Conservation (phyloP, 805 yeast species). For the Naumovozyma baii region DNA sequence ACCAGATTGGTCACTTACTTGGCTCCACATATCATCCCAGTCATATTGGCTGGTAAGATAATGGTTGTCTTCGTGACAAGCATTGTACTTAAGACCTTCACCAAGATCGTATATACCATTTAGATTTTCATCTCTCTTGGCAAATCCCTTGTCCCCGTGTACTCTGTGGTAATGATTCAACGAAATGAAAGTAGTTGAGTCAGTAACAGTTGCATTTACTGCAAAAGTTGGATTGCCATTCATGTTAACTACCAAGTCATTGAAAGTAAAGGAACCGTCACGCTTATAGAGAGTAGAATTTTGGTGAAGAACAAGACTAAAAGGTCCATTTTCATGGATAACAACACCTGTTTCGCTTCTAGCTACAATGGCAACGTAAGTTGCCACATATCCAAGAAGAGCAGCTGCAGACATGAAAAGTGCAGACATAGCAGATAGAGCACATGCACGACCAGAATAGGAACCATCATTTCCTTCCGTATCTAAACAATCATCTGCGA, state of each 20-base stretch:
- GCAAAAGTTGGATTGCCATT: neutral
- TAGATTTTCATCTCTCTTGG: neutral
- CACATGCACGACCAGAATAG: neutral
- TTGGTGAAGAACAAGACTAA: no score
- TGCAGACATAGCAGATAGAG: neutral
- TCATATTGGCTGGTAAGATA: neutral
- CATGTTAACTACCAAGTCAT: no score
- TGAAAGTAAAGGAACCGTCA: no score
- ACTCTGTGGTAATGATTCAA: neutral
- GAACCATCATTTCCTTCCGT: neutral
- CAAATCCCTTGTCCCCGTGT: neutral
- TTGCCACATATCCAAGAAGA: neutral
- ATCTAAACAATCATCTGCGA: conserved; percentile 1
- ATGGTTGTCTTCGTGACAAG: neutral
- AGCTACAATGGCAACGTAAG: neutral
- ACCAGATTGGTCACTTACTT: neutral
- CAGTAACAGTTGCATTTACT: neutral
- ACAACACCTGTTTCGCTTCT: neutral
- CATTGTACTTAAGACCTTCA: neutral
- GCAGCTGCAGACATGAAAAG: neutral
- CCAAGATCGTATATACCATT: neutral
- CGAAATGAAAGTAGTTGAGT: neutral
- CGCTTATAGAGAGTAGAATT: no score
- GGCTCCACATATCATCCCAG: neutral
- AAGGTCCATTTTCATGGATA: neutral